Base-by-base conservation (phyloP, 805 yeast species). In the Sungouiella blattae region DNA sequence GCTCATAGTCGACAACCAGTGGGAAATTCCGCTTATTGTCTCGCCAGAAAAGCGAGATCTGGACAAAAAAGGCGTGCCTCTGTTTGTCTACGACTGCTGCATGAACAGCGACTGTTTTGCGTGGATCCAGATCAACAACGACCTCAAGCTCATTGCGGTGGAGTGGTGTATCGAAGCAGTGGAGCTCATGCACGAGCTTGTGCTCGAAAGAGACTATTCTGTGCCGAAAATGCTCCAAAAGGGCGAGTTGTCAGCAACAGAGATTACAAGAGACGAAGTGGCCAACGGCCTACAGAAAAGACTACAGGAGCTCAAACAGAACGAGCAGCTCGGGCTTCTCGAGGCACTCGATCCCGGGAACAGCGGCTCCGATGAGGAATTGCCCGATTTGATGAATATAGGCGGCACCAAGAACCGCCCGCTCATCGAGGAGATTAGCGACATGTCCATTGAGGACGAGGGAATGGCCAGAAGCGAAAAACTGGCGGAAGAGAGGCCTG, bases 161-260 rank as follows among this genome's bases (percentile, higher is more conserved):
- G 95, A 87, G 53, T 87, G 95, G 83, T 82, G 95, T 49, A 55
- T 87, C 26, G 95, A 87, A 52, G 74, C 88, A 8, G 77, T 85
- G 3, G 96, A 87, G 53, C 61, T 80, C 39, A 63, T 68, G 32
- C 54, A 58, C 41, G 57, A 49, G 18, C 33, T 78, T 2, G 57
- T 63, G 4, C 64, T 88, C 12, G 84, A 82, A 36, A 62, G 95
- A 35, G 83, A 80, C 33, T 65, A 78, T 30, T 54, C 77, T 3
- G 64, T 76, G 2, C 96, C 96, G 1, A 86, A 85, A 47, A 69
- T 91, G 78, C 55, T 68, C 8, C 61, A 72, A 32, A 88, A 88
- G 61, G 95, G 95, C 1, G 68, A 60, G 21, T 67, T 77, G 3
- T 65, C 73, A 4, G 48, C 52, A 8, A 67, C 80, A 1, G 69